Evolutionary conservation across 2,329 filamentous ascomycete genomes (phyloP).

Genomic region (Epichloe sibirici): DNA sequence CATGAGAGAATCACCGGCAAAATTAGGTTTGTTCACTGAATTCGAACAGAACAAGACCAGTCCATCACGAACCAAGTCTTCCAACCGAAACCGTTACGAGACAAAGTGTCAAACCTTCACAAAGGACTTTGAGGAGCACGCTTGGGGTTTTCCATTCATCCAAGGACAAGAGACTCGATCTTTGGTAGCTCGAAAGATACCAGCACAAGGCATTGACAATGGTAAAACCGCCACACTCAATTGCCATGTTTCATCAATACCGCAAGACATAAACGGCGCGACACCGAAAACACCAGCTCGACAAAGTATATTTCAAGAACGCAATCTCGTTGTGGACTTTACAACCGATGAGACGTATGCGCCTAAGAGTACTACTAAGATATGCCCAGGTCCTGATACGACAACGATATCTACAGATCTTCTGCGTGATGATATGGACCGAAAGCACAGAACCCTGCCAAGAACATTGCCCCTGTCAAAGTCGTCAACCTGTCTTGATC

Average conservation of each 20-base stretch:
- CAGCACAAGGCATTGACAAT: background rate
- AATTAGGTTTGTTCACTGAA: conserved; percentile 2
- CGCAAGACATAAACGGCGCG: background rate
- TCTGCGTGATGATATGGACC: background rate
- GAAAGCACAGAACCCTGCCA: background rate
- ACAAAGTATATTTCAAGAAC: background rate
- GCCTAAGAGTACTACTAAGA: background rate
- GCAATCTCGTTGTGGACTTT: background rate
- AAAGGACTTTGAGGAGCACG: background rate
- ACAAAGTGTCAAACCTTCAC: background rate
- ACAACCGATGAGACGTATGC: background rate
- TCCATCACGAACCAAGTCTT: background rate
- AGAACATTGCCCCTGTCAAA: background rate
- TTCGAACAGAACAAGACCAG: background rate
- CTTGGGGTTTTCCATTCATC: background rate
- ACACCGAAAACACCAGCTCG: background rate
- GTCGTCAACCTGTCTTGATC: background rate
- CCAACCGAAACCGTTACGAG: background rate
- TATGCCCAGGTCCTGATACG: background rate
- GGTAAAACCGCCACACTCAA: no score
- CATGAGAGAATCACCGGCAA: conserved; percentile 4
- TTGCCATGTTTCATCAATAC: background rate
- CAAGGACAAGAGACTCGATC: background rate
- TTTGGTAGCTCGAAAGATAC: background rate
- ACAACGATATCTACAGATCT: background rate